Base-by-base conservation (phyloP, 768 basidiomycete species). In the Russula sp. region DNA sequence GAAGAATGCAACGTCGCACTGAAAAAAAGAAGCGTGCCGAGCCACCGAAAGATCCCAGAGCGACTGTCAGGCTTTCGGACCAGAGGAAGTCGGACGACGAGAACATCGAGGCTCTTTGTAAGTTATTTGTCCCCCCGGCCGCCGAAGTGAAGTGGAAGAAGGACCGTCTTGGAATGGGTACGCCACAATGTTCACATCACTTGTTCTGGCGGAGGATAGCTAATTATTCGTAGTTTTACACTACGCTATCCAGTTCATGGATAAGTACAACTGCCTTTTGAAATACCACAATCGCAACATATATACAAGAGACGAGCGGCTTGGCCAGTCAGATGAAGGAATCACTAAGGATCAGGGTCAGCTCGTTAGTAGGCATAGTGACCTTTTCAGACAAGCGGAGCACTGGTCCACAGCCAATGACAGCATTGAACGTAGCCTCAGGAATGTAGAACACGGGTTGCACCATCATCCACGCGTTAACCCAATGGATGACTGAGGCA, bases 111-210 rank as follows among this genome's bases (percentile, higher is more conserved):
- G 43, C 32, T 51, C 50, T 62, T 16, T 62, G 6, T 16, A 16
- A 34, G 2, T 10, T 62, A n/a, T 57, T 61, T 34, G 61, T 62
- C 14, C 61, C 61, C 2, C 9, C 29, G 3, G 36, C 22, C 1
- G 45, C 35, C 6, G 7, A 25, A 20, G 20, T 45, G n/a, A 57
- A 25, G 29, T 47, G 39, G 32, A 62, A 62, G 61, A 62, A 62
- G 56, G 32, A 62, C 14, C 56, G 61, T 13, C 61, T 62, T 39
- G 11, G n/a, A 36, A 52, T 29, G 14, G 53, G 61, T 62, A 18
- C 32, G 61, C 29, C 9, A 18, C 35, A n/a, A 3, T 20, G 2
- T 39, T 6, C 36, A 14, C 47, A 41, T 39, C n/a, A 29, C 22
- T 38, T 32, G 6, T 41, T 14, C 29, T 13, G 29, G 29, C 3